Conservation (phyloP, 345 rosid genomes). For the Salix udensis region DNA sequence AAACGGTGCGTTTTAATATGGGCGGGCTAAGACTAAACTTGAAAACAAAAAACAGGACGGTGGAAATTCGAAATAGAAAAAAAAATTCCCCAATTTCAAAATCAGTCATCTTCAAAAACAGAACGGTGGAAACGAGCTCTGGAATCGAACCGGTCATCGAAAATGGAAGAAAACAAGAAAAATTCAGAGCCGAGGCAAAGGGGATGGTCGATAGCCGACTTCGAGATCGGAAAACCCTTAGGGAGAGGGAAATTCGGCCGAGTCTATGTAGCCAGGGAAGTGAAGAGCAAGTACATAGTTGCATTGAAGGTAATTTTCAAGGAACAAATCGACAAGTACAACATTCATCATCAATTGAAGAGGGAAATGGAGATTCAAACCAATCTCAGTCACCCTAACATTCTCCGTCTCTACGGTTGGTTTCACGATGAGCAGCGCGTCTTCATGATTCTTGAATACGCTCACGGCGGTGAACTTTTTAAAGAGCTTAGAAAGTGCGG, state of each 20-base stretch:
- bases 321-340: conserved; percentile 82
- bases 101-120: too few species aligned
- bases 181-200: not conserved
- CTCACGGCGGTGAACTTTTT: conserved; percentile 86
- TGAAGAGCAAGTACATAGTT: conserved; percentile 64
- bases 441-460: conserved; percentile 92
- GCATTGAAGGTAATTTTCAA: conserved; percentile 87
- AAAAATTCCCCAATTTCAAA: too few species aligned
- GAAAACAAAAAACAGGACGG: too few species aligned
- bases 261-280: conserved; percentile 2
- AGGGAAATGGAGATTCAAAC: conserved; percentile 93
- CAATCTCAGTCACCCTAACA: conserved; percentile 62
- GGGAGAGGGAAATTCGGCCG: conserved; percentile 3
- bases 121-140: too few species aligned
- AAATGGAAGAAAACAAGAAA: too few species aligned
- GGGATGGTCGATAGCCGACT: not conserved
- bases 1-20: too few species aligned
- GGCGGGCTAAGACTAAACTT: too few species aligned
- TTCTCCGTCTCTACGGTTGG: conserved; percentile 83
- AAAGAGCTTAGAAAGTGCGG: conserved; percentile 54
- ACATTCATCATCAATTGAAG: conserved; percentile 68
- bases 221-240: conserved; percentile 2
- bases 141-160: too few species aligned
- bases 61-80: too few species aligned
- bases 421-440: conserved; percentile 70